Percentiles rank a stretch among this genome's conserved stretches.
Evolutionary conservation across 805 yeast genomes (phyloP).

Genomic region (Ogataea nakhonphanomensis): DNA sequence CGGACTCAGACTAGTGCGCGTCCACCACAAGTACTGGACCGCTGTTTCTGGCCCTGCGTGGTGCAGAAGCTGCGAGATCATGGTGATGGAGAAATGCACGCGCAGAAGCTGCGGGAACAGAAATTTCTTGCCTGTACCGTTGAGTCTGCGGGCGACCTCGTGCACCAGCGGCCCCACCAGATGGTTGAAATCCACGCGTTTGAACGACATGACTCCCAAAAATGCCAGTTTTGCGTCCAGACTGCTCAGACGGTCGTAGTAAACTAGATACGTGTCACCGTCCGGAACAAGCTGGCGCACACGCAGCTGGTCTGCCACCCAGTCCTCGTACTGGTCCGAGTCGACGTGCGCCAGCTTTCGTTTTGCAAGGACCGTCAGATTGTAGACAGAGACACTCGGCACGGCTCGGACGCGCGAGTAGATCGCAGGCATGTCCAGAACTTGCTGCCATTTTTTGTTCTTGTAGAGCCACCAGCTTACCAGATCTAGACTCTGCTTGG

Average conservation of each 20-base stretch:
- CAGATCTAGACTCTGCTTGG: not conserved
- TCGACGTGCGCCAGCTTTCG: conserved; percentile 1
- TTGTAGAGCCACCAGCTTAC: conserved; percentile 1
- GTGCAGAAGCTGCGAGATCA: not conserved
- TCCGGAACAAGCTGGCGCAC: conserved; percentile 3
- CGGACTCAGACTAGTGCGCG: not conserved
- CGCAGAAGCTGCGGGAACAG: not conserved
- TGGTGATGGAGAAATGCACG: not conserved
- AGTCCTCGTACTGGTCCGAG: not conserved
- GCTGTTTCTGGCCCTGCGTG: conserved; percentile 3
- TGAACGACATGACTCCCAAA: conserved; percentile 9
- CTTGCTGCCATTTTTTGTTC: not conserved
- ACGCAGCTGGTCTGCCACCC: conserved; percentile 8
- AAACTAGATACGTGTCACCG: conserved; percentile 5
- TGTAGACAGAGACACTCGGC: conserved; percentile 2
- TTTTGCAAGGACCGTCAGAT: conserved; percentile 2
- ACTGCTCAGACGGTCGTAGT: conserved; percentile 5
- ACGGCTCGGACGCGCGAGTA: not conserved
- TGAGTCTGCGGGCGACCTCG: not conserved
- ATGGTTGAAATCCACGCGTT: not conserved
- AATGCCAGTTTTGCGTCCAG: conserved; percentile 2
- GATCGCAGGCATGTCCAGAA: not conserved
- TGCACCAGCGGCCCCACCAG: not conserved
- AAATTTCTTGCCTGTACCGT: not conserved
- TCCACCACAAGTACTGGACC: conserved; percentile 4